Evolutionary conservation across 2,329 filamentous ascomycete species (phyloP), one percentile per base, ranked within the genome.

Genomic region (Emmonsiellopsis sp.): DNA sequence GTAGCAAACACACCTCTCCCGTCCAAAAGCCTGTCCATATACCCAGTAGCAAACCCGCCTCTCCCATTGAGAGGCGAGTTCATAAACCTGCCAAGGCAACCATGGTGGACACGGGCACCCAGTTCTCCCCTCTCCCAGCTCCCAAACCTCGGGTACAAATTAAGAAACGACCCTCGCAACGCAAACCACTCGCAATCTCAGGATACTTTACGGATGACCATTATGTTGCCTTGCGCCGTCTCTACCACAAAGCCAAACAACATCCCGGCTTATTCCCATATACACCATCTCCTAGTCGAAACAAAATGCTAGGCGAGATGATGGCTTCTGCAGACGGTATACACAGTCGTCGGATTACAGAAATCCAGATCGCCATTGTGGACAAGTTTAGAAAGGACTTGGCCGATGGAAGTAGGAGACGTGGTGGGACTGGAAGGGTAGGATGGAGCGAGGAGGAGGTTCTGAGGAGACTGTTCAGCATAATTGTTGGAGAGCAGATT

Each of bases 401-500:
- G 50, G 61, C 66, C 46, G 61, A 63, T 32, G 65, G 62, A 11
- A 67, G 70, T 54, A 55, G 67, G 53, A 64, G 62, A 52, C 65
- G 64, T 46, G 71, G 70, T 44, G 68, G 69, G 16, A 63, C 62
- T 42, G 70, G 66, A 35, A 64, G 63, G 52, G 59, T 71, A 58
- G 71, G 68, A 50, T 76, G 73, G 73, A 69, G 63, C 30, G 71
- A 73, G 43, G 69, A 72, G 47, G 71, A 76, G 43, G 59, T 76
- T 54, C 67, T 72, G 54, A 66, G 65, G 58, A 64, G 71, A 57
- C 60, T 76, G 54, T 72, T 74, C 54, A 73, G 73, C 54, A 67
- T 76, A 53, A 73, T 75, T 31, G 70, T 76, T 61, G 73, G 73
- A 35, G 73, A 75, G 58, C 69, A 72, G 54, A 69, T 75, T 49